Evolutionary conservation across 2,329 filamentous ascomycete species (phyloP).

Genomic region (Thermomyces lanuginosus): DNA sequence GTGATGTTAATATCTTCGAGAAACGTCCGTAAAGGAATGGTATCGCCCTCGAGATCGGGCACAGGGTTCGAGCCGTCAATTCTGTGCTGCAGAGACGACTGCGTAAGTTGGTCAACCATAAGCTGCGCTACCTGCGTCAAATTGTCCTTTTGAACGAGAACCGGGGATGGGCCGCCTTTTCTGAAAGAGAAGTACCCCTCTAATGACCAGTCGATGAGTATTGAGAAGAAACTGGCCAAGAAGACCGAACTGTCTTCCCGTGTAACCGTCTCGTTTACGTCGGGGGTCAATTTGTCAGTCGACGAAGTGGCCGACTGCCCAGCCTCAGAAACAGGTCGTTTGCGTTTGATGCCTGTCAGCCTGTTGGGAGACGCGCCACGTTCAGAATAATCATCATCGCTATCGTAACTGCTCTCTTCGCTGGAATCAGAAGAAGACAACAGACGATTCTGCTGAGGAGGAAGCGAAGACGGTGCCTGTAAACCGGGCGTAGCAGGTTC

Average conservation of each 20-base stretch:
- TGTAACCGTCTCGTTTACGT: constrained; percentile 8
- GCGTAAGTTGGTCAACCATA: constrained; percentile 28
- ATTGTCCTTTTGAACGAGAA: constrained; percentile 19
- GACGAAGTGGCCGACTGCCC: constrained; percentile 15
- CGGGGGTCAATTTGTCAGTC: constrained; percentile 13
- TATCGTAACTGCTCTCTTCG: constrained; percentile 11
- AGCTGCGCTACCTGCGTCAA: constrained; percentile 25
- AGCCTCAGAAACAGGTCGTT: constrained; percentile 18
- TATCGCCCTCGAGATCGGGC: constrained; percentile 14
- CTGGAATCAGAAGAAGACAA: constrained; percentile 15
- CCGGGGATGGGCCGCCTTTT: constrained; percentile 16
- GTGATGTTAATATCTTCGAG: constrained; percentile 15
- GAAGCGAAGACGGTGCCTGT: neutral
- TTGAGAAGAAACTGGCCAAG: constrained; percentile 23
- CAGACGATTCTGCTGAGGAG: too few species aligned
- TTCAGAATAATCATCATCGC: constrained; percentile 9
- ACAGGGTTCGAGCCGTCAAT: constrained; percentile 14
- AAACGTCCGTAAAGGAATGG: constrained; percentile 10
- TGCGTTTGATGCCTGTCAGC: constrained; percentile 16
- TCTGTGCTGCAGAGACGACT: constrained; percentile 26
- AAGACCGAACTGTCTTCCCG: constrained; percentile 20
- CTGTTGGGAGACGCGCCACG: constrained; percentile 9
- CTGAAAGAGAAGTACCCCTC: constrained; percentile 23
- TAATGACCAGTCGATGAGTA: constrained; percentile 24
- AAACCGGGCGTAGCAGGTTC: neutral